Evolutionary conservation across 1,139 yeast genomes (phyloP).

Genomic region (Scheffersomyces parashehatae): DNA sequence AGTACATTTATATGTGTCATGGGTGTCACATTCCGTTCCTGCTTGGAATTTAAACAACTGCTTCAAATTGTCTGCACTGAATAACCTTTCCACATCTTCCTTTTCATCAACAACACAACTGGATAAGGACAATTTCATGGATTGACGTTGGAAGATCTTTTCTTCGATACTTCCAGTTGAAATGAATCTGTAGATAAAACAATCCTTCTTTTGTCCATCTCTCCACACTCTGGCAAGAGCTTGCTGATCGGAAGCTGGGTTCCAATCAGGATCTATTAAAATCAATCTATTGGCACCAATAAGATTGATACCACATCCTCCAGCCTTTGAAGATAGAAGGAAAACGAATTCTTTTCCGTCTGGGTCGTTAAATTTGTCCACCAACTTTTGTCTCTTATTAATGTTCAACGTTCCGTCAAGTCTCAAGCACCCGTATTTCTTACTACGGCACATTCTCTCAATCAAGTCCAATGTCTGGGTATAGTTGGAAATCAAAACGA

Average conservation of each 20-base stretch:
- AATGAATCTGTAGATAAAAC: conserved; percentile 90
- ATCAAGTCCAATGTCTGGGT: conserved; percentile 92
- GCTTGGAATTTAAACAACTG: conserved; percentile 74
- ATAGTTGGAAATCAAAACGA: conserved; percentile 89
- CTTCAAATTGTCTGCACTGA: conserved; percentile 76
- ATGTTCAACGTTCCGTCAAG: conserved; percentile 93
- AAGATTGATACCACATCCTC: conserved; percentile 97
- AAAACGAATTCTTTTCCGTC: conserved; percentile 87
- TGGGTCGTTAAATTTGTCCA: conserved; percentile 89
- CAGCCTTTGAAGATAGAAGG: conserved; percentile 91
- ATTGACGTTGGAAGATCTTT: conserved; percentile 92
- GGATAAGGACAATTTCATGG: conserved; percentile 91
- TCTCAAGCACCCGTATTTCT: conserved; percentile 76
- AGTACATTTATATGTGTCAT: conserved; percentile 86
- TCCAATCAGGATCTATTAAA: conserved; percentile 96
- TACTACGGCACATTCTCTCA: conserved; percentile 77
- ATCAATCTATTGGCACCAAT: conserved; percentile 94
- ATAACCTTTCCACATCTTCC: conserved; percentile 90
- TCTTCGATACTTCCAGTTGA: conserved; percentile 96
- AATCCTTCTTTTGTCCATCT: conserved; percentile 97
- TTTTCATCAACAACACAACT: conserved; percentile 97
- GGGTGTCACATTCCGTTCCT: conserved; percentile 82
- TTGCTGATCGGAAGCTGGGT: conserved; percentile 98
- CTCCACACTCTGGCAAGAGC: conserved; percentile 99
- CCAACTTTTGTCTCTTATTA: conserved; percentile 89